A percentile compares a stretch with the other conserved stretches of the same genome.
Evolutionary conservation across 192 early-diverging fungal genomes (phyloP).

Genomic region (Dispira simplex): DNA sequence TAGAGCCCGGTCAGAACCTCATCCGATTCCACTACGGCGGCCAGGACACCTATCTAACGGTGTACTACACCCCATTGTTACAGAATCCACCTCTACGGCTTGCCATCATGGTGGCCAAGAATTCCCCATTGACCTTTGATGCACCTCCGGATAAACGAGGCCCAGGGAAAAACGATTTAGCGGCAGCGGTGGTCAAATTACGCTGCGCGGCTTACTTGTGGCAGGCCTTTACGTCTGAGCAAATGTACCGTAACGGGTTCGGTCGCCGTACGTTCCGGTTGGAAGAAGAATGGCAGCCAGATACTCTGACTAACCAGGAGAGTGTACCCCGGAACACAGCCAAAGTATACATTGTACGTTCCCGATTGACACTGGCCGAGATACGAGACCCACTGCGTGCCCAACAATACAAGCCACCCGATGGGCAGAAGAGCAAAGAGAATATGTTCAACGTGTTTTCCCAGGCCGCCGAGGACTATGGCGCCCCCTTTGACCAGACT

Average conservation of each 20-base stretch:
- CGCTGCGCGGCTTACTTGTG: constrained; percentile 49
- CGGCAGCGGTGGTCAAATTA: constrained; percentile 34
- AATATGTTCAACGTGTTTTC: constrained; percentile 31
- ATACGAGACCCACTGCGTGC: constrained; percentile 37
- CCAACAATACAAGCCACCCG: constrained; percentile 34
- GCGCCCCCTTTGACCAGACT: constrained; percentile 20
- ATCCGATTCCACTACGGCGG: constrained; percentile 32
- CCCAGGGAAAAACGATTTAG: constrained; percentile 25
- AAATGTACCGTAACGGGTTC: constrained; percentile 50
- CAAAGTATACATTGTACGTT: constrained; percentile 32
- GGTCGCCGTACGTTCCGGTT: constrained; percentile 51
- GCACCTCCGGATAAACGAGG: constrained; percentile 33
- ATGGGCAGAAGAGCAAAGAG: constrained; percentile 21
- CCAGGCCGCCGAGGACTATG: constrained; percentile 33
- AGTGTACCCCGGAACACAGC: constrained; percentile 29
- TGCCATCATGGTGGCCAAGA: constrained; percentile 35
- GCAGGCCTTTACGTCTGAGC: constrained; percentile 57
- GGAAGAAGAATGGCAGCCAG: constrained; percentile 34
- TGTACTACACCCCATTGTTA: constrained; percentile 29
- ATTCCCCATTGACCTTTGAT: constrained; percentile 40
- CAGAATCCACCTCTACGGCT: constrained; percentile 42
- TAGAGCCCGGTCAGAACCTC: constrained; percentile 34
- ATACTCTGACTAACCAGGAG: constrained; percentile 34
- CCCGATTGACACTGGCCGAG: constrained; percentile 31
- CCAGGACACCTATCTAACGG: constrained; percentile 17